A percentile compares a stretch with the other conserved stretches of the same genome.
Evolutionary conservation across 441 rosid genomes (phyloP).

Genomic region (Aleurites moluccanus): DNA sequence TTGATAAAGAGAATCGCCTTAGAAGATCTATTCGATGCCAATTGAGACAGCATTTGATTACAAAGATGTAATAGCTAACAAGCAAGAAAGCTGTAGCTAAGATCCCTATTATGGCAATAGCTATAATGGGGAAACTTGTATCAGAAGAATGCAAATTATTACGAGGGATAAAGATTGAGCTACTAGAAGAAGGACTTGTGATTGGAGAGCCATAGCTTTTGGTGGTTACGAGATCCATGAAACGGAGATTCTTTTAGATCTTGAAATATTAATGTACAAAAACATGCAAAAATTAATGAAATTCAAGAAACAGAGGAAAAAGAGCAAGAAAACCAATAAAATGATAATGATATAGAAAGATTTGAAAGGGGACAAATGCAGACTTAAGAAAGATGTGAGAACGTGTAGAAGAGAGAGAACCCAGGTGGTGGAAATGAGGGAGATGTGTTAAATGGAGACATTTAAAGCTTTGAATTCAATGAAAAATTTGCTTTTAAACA

Average conservation of each 20-base stretch:
- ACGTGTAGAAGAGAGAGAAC: constrained; percentile 30
- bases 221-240: constrained; percentile 50
- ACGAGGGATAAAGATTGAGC: constrained; percentile 30
- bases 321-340: not conserved
- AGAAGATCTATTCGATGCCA: constrained; percentile 72
- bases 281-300: not conserved
- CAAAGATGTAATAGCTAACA: constrained; percentile 79
- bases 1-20: constrained; percentile 53
- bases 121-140: constrained; percentile 72
- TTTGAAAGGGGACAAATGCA: constrained; percentile 12
- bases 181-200: constrained; percentile 18
- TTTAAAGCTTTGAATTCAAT: constrained; percentile 17
- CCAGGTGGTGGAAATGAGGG: constrained; percentile 33
- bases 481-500: constrained; percentile 10
- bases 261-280: constrained; percentile 13
- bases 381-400: constrained; percentile 27
- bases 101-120: constrained; percentile 73
- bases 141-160: constrained; percentile 37
- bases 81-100: constrained; percentile 76
- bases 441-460: constrained; percentile 19
- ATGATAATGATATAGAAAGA: constrained; percentile 8
- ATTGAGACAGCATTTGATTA: constrained; percentile 79
- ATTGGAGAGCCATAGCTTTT: constrained; percentile 35
- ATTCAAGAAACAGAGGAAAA: not conserved
- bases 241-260: constrained; percentile 26